Evolutionary conservation across 1,284 basidiomycete species (phyloP).

Genomic region (Ganoderma multipileum): DNA sequence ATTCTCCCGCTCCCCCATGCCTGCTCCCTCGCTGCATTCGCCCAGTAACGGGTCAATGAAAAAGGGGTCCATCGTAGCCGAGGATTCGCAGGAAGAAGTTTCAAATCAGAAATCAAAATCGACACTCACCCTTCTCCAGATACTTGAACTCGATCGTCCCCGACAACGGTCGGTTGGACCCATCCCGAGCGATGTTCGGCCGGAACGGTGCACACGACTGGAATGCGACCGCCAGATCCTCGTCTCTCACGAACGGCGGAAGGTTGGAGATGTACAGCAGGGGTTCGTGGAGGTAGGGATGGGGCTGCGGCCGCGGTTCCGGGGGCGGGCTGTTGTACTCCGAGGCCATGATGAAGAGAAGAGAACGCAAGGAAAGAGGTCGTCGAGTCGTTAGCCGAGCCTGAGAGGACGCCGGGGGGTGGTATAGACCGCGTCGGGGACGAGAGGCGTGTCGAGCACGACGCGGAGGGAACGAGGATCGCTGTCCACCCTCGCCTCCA

Average conservation of each 20-base stretch:
- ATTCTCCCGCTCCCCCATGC: too few species aligned
- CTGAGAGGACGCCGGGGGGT: conserved; percentile 15
- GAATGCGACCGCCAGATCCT: conserved; percentile 74
- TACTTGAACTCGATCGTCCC: conserved; percentile 83
- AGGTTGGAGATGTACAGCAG: conserved; percentile 79
- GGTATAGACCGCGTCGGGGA: conserved; percentile 21
- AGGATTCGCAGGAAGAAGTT: background rate
- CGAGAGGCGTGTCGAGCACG: conserved; percentile 14
- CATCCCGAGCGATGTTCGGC: conserved; percentile 74
- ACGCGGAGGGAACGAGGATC: conserved; percentile 9
- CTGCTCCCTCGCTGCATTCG: background rate
- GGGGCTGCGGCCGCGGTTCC: conserved; percentile 46
- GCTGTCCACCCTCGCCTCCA: background rate
- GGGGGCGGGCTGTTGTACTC: conserved; percentile 35
- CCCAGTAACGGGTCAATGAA: background rate
- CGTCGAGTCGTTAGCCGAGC: conserved; percentile 17
- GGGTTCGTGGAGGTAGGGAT: conserved; percentile 84
- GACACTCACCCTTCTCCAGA: conserved; percentile 71
- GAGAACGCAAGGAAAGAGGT: conserved; percentile 8
- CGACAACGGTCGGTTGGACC: conserved; percentile 53
- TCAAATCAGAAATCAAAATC: conserved; percentile 8
- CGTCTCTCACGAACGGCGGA: conserved; percentile 73
- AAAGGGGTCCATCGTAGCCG: background rate
- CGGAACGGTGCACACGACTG: conserved; percentile 79
- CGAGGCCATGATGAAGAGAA: conserved; percentile 34